A percentile compares a stretch with the other conserved stretches of the same genome.
Evolutionary conservation across 805 yeast species (phyloP).

Genomic region (Candida sanyiensis): DNA sequence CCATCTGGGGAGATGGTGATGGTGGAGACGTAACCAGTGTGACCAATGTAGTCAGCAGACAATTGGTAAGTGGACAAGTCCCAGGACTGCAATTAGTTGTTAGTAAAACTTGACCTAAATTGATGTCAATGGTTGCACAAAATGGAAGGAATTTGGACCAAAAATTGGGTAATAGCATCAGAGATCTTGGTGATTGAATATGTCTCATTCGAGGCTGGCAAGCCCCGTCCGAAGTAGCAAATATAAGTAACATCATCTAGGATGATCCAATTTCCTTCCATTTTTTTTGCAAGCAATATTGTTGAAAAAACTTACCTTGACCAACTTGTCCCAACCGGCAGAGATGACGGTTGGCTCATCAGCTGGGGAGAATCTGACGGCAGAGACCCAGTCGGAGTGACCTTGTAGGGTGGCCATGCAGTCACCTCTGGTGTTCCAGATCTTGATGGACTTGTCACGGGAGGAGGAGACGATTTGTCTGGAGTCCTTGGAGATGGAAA

Average conservation of each 20-base stretch:
- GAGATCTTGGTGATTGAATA: conserved; percentile 97
- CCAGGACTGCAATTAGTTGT: conserved; percentile 73
- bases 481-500: conserved; percentile 92
- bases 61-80: conserved; percentile 78
- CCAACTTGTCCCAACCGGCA: conserved; percentile 98
- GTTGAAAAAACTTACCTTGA: conserved; percentile 76
- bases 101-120: conserved; percentile 33
- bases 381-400: conserved; percentile 98
- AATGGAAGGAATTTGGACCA: not conserved
- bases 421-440: conserved; percentile 98
- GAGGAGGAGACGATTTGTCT: conserved; percentile 98
- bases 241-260: conserved; percentile 78
- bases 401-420: conserved; percentile 91
- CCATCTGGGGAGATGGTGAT: conserved; percentile 99
- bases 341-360: conserved; percentile 80
- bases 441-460: conserved; percentile 97
- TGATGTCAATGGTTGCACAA: not conserved
- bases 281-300: too few species aligned
- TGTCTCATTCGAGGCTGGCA: conserved; percentile 85
- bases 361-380: conserved; percentile 94
- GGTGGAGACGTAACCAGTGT: conserved; percentile 97
- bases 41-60: conserved; percentile 96
- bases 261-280: conserved; percentile 4
- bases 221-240: conserved; percentile 98
- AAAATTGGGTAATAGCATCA: conserved; percentile 45